Conservation (phyloP, 2,329 filamentous ascomycete species). For the Fusarium sp. region DNA sequence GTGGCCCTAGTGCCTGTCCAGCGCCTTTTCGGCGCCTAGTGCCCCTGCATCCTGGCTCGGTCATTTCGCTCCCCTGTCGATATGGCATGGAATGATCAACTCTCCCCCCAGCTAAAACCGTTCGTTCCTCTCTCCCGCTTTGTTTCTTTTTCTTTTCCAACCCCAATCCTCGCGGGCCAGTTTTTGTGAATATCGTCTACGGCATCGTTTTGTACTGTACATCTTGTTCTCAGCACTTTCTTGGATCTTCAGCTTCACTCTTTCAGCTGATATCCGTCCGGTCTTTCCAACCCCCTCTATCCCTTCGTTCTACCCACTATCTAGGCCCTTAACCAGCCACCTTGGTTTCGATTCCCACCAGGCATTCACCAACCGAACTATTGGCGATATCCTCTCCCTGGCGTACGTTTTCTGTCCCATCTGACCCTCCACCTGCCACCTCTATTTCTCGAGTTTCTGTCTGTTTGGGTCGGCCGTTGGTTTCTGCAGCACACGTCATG, state of each 20-base stretch:
- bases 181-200: slow-evolving; percentile 44
- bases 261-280: slow-evolving; percentile 56
- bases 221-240: slow-evolving; percentile 43
- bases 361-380: slow-evolving; percentile 42
- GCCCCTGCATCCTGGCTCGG: slow-evolving; percentile 32
- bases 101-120: slow-evolving; percentile 31
- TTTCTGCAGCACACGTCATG: slow-evolving; percentile 35
- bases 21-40: slow-evolving; percentile 35
- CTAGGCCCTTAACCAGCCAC: slow-evolving; percentile 36
- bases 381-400: slow-evolving; percentile 47
- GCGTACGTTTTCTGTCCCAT: slow-evolving; percentile 40
- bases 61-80: slow-evolving; percentile 39
- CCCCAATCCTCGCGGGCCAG: slow-evolving; percentile 44
- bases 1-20: slow-evolving; percentile 31
- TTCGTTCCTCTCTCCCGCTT: slow-evolving; percentile 29
- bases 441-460: slow-evolving; percentile 21
- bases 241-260: slow-evolving; percentile 57
- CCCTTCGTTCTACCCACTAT: slow-evolving; percentile 38
- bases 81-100: slow-evolving; percentile 32
- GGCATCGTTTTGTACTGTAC: slow-evolving; percentile 43
- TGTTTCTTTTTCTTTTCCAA: slow-evolving; percentile 38
- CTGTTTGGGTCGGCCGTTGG: slow-evolving; percentile 21
- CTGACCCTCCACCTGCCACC: slow-evolving; percentile 41
- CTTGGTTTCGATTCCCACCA: slow-evolving; percentile 36
- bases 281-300: slow-evolving; percentile 47